Conservation (phyloP, 805 yeast genomes). For the Metschnikowia picachoensis region DNA sequence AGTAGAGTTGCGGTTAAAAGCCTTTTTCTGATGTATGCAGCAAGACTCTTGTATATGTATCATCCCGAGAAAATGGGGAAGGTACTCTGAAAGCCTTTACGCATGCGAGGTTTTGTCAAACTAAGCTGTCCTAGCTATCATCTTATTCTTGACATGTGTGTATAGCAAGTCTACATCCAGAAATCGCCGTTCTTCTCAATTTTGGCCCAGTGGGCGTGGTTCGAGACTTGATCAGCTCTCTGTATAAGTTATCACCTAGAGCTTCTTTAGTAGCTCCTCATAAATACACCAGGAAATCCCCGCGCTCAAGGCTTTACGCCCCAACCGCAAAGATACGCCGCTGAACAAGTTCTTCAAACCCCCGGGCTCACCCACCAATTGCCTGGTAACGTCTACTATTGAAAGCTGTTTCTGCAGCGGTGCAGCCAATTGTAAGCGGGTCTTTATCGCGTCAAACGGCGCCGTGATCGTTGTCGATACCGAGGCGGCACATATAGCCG, state of each 20-base stretch:
- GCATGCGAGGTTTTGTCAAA: too few relatives aligned
- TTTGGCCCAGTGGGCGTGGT: too few relatives aligned
- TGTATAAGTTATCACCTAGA: background rate
- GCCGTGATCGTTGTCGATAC: slow-evolving; percentile 84
- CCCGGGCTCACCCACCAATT: slow-evolving; percentile 41
- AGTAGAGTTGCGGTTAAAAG: too few relatives aligned
- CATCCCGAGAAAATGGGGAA: too few relatives aligned
- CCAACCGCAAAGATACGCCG: slow-evolving; percentile 76
- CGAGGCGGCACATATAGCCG: slow-evolving; percentile 80
- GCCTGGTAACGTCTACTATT: slow-evolving; percentile 41
- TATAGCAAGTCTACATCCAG: too few relatives aligned
- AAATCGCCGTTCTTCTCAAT: too few relatives aligned
- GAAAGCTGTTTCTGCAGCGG: slow-evolving; percentile 36
- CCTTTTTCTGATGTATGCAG: too few relatives aligned
- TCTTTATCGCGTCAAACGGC: slow-evolving; percentile 92
- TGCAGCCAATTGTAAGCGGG: slow-evolving; percentile 73
- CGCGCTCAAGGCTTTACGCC: slow-evolving; percentile 85
- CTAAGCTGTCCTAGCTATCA: too few relatives aligned
- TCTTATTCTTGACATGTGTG: too few relatives aligned
- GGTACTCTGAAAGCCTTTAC: too few relatives aligned
- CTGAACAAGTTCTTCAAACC: slow-evolving; percentile 62
- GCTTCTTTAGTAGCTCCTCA: slow-evolving; percentile 68
- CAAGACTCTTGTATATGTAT: too few relatives aligned
- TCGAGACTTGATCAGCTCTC: background rate
- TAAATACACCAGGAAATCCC: slow-evolving; percentile 97